Base-by-base conservation (phyloP, 345 rosid species). In the Eucalyptus tenuipes region DNA sequence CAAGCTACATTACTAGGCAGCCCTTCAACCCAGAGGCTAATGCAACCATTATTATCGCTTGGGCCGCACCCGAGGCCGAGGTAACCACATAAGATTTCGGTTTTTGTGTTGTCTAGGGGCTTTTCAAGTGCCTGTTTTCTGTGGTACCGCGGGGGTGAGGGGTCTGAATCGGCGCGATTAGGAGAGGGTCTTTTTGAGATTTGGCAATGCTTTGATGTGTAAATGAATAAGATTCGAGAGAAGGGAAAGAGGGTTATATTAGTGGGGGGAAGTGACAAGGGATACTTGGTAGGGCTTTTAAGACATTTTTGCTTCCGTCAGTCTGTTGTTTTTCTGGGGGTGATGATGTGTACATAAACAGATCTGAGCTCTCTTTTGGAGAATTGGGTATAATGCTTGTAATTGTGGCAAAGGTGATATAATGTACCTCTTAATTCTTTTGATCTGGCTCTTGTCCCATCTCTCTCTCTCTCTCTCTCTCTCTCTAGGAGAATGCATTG, bases 11-110 rank as follows among this genome's bases (percentile, higher is more conserved):
- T 94, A 27, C 89, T 95, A 18, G 94, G 93, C 42, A 93, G 95
- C 90, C 98, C 97, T 49, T 95, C 98, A 9, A 87, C 94, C 59
- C 98, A 95, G 88, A 94, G 96, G 91, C 96, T 94, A 66, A 52
- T 94, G 55, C 97, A 95, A 86, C 96, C 99, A 2, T 88, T 93
- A 81, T 88, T 93, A 92, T 92, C 97, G 80, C 90, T 92, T 84
- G 93, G 94, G 88, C 91, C 96, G 42, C 97, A 94, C 87, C 97
- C 95, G n/a, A 96, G 89, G 88, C 95, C 97, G 53, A 96, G 98
- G 96, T 96, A 94, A 95, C 49, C 86, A 14, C 17, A 6, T 40
- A 6, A 22, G 29, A 40, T 22, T 15, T 40, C 84, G 47, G 47
- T 11, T 75, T 20, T 40, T 7, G 29, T 75, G 47, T 40, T 75